These are phyloP conservation scores for Diaporthe citrichinensis DNA, from an alignment of 2,329 filamentous ascomycete species.

Conservation along the genomic window DNA sequence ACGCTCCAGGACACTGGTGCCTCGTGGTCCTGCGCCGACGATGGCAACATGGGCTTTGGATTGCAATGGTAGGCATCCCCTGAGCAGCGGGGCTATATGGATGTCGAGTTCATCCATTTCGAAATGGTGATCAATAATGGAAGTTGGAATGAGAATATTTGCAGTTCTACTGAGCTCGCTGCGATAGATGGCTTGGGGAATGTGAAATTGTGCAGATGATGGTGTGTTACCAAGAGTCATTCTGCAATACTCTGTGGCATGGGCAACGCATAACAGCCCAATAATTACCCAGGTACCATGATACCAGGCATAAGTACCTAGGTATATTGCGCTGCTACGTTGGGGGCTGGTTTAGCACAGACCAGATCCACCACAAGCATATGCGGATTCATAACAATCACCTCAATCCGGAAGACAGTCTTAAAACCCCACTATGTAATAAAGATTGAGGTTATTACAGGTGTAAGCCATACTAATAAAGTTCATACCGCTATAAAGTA, in stretches of 20 bases:
- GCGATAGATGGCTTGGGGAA: background rate
- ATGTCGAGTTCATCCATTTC: background rate
- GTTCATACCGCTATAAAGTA: no score
- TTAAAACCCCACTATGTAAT: no score
- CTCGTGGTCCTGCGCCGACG: constrained; percentile 20
- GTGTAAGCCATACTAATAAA: no score
- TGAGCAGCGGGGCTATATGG: background rate
- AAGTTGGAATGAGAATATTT: background rate
- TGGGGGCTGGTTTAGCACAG: background rate
- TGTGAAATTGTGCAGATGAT: background rate
- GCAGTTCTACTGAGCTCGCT: no score
- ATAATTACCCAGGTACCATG: background rate
- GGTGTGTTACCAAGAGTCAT: background rate
- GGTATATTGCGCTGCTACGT: background rate
- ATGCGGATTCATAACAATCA: no score
- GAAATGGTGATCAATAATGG: background rate
- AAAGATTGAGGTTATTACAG: no score
- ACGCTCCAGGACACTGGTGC: constrained; percentile 17
- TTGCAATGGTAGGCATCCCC: background rate
- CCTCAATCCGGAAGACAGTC: no score
- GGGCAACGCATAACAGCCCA: background rate
- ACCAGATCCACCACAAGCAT: background rate
- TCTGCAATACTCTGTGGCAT: background rate
- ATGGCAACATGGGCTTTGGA: background rate
- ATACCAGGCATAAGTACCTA: background rate